Base-by-base conservation (phyloP, 306 rosid genomes). In the Dalbergia cultrata region DNA sequence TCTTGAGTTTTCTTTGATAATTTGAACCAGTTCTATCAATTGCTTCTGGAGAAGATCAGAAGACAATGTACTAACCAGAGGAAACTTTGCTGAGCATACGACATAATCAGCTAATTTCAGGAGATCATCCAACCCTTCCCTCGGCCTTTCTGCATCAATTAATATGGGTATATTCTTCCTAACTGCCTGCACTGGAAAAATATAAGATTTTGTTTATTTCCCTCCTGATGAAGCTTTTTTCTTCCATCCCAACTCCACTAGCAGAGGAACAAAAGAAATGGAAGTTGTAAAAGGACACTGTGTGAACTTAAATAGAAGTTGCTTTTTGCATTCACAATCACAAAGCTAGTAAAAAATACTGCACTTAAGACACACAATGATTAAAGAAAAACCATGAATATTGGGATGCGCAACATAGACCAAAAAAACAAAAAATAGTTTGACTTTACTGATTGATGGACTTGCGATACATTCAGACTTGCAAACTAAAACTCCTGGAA, bases 91-190 rank as follows among this genome's bases (percentile, higher is more conserved):
- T 10, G 99, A 90, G 84, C 98, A 95, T 70, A 95, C 89, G 13
- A 82, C 90, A 86, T 93, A 93, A 74, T 85, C 89, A 73, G 98
- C 89, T 56, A 89, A 82, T 59, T 85, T 67, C 47, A 93, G 87
- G 82, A 95, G 97, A 88, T 89, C 93, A 84, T 90, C 93, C 82
- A 93, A 82, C 80, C 98, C 98, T 87, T 95, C 98, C 88, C 98
- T 91, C 16, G 82, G 77, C 70, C 89, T 88, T 90, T 95, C 99
- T 78, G 97, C 94, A 14, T 95, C 99, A 71, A 95, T 65, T 78
- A 95, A 81, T 77, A 95, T 88, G 72, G 97, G 97, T 83, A 95
- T 89, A 80, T 85, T 86, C 81, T 70, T 89, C 79, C 76, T 85
- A 87, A 76, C 80, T 74, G 99, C 98, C 99, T 93, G 98, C 78